Base-by-base conservation (phyloP, 306 rosid species). In the Cucurbita moschata region DNA sequence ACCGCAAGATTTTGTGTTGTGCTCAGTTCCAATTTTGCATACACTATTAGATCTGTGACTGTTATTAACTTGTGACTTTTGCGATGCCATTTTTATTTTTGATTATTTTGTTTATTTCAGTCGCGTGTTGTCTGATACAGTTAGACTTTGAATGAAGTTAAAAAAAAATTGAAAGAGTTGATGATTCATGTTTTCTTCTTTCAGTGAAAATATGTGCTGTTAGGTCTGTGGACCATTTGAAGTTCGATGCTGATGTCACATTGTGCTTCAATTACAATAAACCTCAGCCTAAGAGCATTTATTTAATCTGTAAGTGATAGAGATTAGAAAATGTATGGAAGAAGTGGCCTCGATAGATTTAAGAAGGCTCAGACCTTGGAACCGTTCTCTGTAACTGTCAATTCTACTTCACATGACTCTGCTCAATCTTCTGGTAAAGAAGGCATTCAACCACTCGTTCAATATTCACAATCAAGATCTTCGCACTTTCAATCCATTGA, bases 281-380 rank as follows among this genome's bases (percentile, higher is more conserved):
- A 23, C 18, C 57, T 68, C 8, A 68, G 73, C 19, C 6, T 26
- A 47, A 47, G 57, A 46, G 42, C n/a, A 47, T 46, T 47, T 68
- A 12, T 68, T 21, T 69, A 58, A 69, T 69, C 44, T 49, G 58
- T 49, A 69, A 35, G 74, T 23, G 59, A 49, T 50, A 23, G 67
- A 74, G 46, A 77, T 89, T 90, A 46, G 70, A 78, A 57, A 79
- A 94, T 94, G 98, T 93, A 88, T 84, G 97, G 97, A 82, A 86
- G 97, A 79, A 74, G 96, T 1, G 94, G 98, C 47, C 95, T 88
- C 61, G 94, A 88, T 85, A 89, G 98, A 80, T 94, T 94, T 82
- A 94, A 84, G 86, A 94, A 94, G 83, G 97, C 98, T 61, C 89
- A 94, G 84, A 78, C 84, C 76, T 84, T 86, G 85, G 97, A 94